phyloP scores from a whole-genome alignment of 2,329 filamentous ascomycete genomes.

The Hypocrella siamensis region DNA sequence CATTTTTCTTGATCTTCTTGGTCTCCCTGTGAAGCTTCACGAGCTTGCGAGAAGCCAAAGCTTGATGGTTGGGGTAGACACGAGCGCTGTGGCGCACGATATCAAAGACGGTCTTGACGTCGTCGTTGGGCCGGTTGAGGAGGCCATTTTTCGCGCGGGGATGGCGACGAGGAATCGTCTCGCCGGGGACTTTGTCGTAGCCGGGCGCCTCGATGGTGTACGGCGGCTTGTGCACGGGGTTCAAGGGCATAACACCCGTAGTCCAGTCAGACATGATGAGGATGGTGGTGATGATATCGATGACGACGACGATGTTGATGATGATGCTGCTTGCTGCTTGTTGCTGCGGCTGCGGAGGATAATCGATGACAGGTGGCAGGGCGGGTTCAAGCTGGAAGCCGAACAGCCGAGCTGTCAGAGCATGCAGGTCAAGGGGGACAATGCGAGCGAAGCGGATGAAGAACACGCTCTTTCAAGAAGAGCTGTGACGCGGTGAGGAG shows the following conservation, averaged over 20 bases:
- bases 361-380: too few relatives aligned
- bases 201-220: slow-evolving; percentile 61
- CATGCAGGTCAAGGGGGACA: too few relatives aligned
- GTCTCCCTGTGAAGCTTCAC: slow-evolving; percentile 66
- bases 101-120: slow-evolving; percentile 64
- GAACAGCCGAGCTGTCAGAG: too few relatives aligned
- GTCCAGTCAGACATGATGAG: slow-evolving; percentile 16
- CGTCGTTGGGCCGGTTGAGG: slow-evolving; percentile 46
- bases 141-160: slow-evolving; percentile 56
- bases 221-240: slow-evolving; percentile 52
- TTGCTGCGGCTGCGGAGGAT: too few relatives aligned
- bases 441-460: too few relatives aligned
- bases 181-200: slow-evolving; percentile 54
- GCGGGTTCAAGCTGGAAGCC: too few relatives aligned
- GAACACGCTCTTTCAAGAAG: too few relatives aligned
- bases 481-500: too few relatives aligned
- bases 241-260: slow-evolving; percentile 31
- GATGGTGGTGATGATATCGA: too few relatives aligned
- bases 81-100: slow-evolving; percentile 55
- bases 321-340: too few relatives aligned
- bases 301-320: too few relatives aligned
- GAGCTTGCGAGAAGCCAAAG: slow-evolving; percentile 57
- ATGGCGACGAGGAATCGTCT: slow-evolving; percentile 72
- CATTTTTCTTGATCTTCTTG: slow-evolving; percentile 78
- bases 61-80: slow-evolving; percentile 45